Percentiles rank a stretch among this genome's conserved stretches.
Evolutionary conservation across 2,329 filamentous ascomycete genomes (phyloP).

Genomic region (Alternaria alternata): DNA sequence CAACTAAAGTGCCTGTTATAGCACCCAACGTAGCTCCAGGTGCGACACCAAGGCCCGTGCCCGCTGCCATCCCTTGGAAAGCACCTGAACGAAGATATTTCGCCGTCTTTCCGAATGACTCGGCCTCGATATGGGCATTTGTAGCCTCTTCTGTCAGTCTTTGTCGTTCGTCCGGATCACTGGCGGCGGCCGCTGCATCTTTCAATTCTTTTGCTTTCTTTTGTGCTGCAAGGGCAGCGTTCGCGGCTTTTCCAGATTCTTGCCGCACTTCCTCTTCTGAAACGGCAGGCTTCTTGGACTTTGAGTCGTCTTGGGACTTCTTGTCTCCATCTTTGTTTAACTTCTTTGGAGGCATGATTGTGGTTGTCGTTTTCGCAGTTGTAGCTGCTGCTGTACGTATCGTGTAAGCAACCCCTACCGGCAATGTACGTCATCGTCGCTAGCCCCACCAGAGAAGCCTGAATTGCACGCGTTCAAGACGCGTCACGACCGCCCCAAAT

Average conservation of each 20-base stretch:
- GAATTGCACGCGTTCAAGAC: constrained; percentile 6
- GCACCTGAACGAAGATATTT: constrained; percentile 34
- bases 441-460: constrained; percentile 9
- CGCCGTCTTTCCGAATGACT: constrained; percentile 37
- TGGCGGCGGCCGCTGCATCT: constrained; percentile 26
- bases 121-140: constrained; percentile 31
- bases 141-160: constrained; percentile 33
- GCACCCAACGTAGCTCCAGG: constrained; percentile 30
- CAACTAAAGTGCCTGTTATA: constrained; percentile 31
- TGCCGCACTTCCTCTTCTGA: constrained; percentile 29
- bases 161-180: constrained; percentile 29
- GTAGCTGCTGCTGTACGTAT: not conserved
- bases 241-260: constrained; percentile 30
- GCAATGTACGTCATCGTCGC: constrained; percentile 15
- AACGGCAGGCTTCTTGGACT: constrained; percentile 17
- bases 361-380: not conserved
- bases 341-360: constrained; percentile 13
- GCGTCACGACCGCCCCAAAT: not conserved
- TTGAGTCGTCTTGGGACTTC: not conserved
- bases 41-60: constrained; percentile 31
- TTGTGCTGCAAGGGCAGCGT: constrained; percentile 27
- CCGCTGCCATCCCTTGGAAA: constrained; percentile 35
- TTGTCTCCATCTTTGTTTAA: constrained; percentile 6
- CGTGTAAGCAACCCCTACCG: not conserved
- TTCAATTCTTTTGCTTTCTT: constrained; percentile 30